Evolutionary conservation across 805 yeast genomes (phyloP), one percentile per base, ranked within the genome.

Genomic region (Ogataea saltuana): DNA sequence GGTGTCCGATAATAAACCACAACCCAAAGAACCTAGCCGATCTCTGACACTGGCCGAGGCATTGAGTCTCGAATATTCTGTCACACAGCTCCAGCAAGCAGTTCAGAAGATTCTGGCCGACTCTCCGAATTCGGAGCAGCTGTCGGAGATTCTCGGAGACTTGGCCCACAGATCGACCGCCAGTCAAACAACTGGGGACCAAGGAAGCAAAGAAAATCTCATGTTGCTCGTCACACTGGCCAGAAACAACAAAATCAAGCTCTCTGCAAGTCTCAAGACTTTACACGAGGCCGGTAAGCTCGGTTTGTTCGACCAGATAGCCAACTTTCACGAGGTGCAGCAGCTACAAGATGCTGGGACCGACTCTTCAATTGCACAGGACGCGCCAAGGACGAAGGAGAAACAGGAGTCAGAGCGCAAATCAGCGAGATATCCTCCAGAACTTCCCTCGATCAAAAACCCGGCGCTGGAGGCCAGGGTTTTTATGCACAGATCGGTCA

Each of bases 401-500:
- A 12, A 32, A 9, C 10, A 19, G n/a, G 12, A 34, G 28, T 1
- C 6, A 15, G 3, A 29, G 37, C 4, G 7, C 7, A 9, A n/a
- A 21, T n/a, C 80, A 85, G 0, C 97, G 97, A 1, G 71, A 9
- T 15, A 21, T n/a, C 80, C 85, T 1, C 97, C 97, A 1, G 71
- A 70, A 9, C 63, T 89, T 13, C 97, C 97, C 0, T 63, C 61
- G 22, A 85, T 91, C 30, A 62, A 70, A 6, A 76, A 83, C 56
- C 75, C 76, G 1, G 70, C 70, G 3, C 73, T 89, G 9, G 70
- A 74, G 48, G 79, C 81, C 6, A 74, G 85, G 39, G 96, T 88
- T 0, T 91, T 90, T 58, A 78, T 83, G 20, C 97, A 91, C 62
- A 81, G 82, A 52, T 89, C 97, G 0, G 69, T 78, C 3, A 74